Percentiles rank a stretch among this genome's conserved stretches.
Conservation (phyloP, 2,329 filamentous ascomycete species). For the Verruconis gallopava region DNA sequence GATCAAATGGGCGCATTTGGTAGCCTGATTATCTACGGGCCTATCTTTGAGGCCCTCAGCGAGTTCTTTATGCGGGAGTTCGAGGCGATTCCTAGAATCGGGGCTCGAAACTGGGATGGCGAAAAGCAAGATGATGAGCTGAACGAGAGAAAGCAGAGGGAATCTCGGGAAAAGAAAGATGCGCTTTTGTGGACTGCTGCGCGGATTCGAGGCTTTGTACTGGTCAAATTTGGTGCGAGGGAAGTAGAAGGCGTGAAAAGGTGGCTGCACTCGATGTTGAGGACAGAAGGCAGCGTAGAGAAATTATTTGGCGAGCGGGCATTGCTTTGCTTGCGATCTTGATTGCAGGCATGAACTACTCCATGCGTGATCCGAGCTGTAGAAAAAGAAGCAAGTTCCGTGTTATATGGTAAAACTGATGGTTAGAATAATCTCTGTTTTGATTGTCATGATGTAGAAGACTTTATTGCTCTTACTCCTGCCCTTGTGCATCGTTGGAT, state of each 20-base stretch:
- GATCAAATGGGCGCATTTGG: slow-evolving; percentile 65
- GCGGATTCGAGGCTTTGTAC: slow-evolving; percentile 64
- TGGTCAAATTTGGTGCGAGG: slow-evolving; percentile 80
- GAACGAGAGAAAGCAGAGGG: slow-evolving; percentile 37
- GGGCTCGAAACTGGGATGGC: slow-evolving; percentile 60
- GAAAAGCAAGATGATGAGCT: slow-evolving; percentile 24
- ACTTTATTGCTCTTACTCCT: too few relatives aligned
- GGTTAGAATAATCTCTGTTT: too few relatives aligned
- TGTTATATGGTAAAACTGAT: too few relatives aligned
- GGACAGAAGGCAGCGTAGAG: slow-evolving; percentile 58
- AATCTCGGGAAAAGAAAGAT: slow-evolving; percentile 44
- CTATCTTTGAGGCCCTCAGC: slow-evolving; percentile 51
- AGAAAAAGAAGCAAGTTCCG: too few relatives aligned
- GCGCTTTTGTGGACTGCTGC: slow-evolving; percentile 73
- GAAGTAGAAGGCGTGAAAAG: slow-evolving; percentile 67
- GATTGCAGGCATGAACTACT: too few relatives aligned
- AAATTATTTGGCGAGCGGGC: slow-evolving; percentile 67
- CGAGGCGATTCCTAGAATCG: slow-evolving; percentile 63
- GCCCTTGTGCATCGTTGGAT: too few relatives aligned
- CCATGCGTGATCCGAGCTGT: too few relatives aligned
- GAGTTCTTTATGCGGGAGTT: slow-evolving; percentile 73
- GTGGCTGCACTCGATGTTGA: slow-evolving; percentile 68
- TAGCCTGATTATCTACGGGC: slow-evolving; percentile 71
- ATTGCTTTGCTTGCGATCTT: slow-evolving; percentile 52
- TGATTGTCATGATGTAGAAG: too few relatives aligned